Percentiles rank a stretch among this genome's conserved stretches.
Evolutionary conservation across 1,284 basidiomycete genomes (phyloP).

Genomic region (Leccinum subfulvum): DNA sequence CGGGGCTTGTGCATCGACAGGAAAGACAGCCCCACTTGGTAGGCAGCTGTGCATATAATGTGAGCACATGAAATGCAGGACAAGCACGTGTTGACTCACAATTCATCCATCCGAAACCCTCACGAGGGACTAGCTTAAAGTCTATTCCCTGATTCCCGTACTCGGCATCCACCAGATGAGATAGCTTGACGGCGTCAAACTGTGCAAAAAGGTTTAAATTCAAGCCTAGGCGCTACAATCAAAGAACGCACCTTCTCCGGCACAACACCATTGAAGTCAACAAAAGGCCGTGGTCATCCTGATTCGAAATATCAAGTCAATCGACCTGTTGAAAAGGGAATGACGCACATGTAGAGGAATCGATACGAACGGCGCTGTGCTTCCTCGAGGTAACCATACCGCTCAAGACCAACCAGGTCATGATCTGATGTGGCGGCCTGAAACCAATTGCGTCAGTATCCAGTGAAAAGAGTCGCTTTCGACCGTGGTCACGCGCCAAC

Average conservation of each 20-base stretch:
- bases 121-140: constrained; percentile 93
- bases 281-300: constrained; percentile 92
- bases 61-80: constrained; percentile 24
- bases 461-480: constrained; percentile 48
- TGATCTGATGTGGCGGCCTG: constrained; percentile 96
- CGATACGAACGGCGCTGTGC: constrained; percentile 92
- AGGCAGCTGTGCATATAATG: constrained; percentile 61
- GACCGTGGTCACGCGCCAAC: constrained; percentile 91
- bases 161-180: constrained; percentile 95
- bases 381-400: constrained; percentile 93
- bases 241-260: constrained; percentile 74
- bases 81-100: constrained; percentile 41
- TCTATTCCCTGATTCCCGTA: constrained; percentile 98
- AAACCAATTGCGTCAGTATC: constrained; percentile 8
- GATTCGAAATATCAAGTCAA: constrained; percentile 9
- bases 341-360: constrained; percentile 89
- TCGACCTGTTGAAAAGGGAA: neutral
- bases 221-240: neutral
- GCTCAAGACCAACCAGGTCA: constrained; percentile 95
- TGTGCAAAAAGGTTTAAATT: constrained; percentile 30
- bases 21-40: constrained; percentile 94
- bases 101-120: constrained; percentile 98
- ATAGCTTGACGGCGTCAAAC: constrained; percentile 95
- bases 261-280: constrained; percentile 96
- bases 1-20: constrained; percentile 88